A percentile compares a stretch with the other conserved stretches of the same genome.
phyloP scores from a whole-genome alignment of 1,139 yeast species.

The Suhomyces yuchorum region DNA sequence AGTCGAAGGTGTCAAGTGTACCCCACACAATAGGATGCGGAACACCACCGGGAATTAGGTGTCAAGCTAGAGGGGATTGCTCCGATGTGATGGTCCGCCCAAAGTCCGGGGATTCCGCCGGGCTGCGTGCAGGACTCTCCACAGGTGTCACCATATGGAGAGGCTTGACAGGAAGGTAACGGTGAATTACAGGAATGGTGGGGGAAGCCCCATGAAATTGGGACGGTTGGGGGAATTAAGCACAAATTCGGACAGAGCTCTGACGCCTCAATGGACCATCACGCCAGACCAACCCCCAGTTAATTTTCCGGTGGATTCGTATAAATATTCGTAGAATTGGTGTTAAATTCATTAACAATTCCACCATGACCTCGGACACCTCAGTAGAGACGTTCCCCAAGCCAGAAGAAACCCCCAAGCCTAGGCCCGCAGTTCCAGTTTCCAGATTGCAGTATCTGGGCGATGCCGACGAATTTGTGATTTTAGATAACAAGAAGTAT shows the following conservation, averaged over 20 bases:
- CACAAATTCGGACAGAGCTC: not conserved
- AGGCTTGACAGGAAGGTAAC: not conserved
- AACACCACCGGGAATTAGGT: not conserved
- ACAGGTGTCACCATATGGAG: not conserved
- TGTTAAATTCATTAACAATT: not conserved
- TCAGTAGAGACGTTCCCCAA: not conserved
- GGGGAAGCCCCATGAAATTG: not conserved
- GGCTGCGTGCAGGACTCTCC: not conserved
- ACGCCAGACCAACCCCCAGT: not conserved
- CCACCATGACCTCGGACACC: conserved; percentile 1
- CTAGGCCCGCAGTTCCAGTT: not conserved
- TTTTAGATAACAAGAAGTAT: conserved; percentile 21
- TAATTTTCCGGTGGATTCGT: not conserved
- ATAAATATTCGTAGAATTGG: not conserved
- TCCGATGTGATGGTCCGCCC: not conserved
- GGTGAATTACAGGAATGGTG: not conserved
- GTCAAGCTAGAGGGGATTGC: not conserved
- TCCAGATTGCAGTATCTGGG: conserved; percentile 17
- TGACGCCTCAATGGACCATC: not conserved
- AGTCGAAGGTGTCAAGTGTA: not conserved
- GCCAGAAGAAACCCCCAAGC: too few relatives aligned
- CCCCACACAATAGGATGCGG: not conserved
- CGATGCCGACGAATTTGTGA: conserved; percentile 26
- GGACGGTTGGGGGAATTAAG: not conserved
- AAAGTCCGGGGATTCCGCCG: not conserved